These are phyloP conservation scores for Alternaria burnsii DNA, from an alignment of 2,329 filamentous ascomycete species.

Conservation along the genomic window DNA sequence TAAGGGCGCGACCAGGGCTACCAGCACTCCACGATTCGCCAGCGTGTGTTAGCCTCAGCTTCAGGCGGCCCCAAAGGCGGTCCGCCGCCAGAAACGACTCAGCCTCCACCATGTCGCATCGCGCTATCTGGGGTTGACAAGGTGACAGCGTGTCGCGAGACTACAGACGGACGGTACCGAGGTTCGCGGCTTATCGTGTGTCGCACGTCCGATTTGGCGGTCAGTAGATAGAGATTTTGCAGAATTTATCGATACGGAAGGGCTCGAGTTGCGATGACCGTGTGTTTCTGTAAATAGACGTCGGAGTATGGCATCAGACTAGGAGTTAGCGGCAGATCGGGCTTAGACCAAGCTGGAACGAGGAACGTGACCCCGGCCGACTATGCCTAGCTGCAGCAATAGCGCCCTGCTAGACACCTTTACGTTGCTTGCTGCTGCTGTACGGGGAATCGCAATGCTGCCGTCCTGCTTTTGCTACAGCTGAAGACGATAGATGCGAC, in stretches of 20 bases:
- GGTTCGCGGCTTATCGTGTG: neutral
- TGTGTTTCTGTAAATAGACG: constrained; percentile 16
- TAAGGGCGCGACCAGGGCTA: neutral
- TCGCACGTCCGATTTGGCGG: neutral
- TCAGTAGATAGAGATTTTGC: constrained; percentile 7
- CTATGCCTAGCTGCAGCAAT: constrained; percentile 14
- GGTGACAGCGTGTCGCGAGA: constrained; percentile 9
- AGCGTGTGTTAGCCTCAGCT: neutral
- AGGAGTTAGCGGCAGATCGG: constrained; percentile 15
- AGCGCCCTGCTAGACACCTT: constrained; percentile 12
- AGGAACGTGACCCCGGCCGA: constrained; percentile 12
- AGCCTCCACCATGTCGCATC: constrained; percentile 13
- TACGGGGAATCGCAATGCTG: constrained; percentile 4
- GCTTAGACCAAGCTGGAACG: constrained; percentile 11
- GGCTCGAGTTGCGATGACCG: neutral
- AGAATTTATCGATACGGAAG: constrained; percentile 8
- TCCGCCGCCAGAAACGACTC: constrained; percentile 15
- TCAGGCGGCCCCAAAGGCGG: constrained; percentile 12
- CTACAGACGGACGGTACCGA: neutral
- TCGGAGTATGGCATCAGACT: constrained; percentile 9
- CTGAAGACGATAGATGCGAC: constrained; percentile 6
- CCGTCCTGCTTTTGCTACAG: constrained; percentile 8
- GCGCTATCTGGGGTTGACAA: constrained; percentile 2
- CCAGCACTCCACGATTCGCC: constrained; percentile 10
- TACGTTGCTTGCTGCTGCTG: neutral